These are phyloP conservation scores for Thermochaetoides dissita DNA, from an alignment of 2,329 filamentous ascomycete genomes.

Conservation along the genomic window DNA sequence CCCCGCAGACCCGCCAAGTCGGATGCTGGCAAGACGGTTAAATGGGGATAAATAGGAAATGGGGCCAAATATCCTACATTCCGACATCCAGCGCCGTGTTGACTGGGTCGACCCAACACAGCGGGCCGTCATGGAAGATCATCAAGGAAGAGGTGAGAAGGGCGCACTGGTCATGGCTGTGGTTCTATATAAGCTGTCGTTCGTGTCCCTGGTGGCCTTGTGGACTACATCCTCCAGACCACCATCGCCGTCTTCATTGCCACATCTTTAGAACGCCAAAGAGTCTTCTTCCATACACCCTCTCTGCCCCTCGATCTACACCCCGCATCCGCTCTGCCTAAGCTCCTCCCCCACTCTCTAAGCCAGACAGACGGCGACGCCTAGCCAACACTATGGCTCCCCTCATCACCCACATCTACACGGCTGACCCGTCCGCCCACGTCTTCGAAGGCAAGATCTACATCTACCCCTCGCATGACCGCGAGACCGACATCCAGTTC, in stretches of 20 bases:
- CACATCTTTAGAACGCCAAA: no score
- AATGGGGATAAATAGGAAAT: slow-evolving; percentile 24
- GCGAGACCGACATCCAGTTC: slow-evolving; percentile 58
- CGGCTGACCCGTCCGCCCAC: slow-evolving; percentile 67
- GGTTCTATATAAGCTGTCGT: no score
- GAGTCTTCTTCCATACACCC: neutral
- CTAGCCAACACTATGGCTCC: slow-evolving; percentile 31
- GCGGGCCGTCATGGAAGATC: neutral
- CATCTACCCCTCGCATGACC: slow-evolving; percentile 70
- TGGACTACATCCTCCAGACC: no score
- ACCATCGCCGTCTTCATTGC: no score
- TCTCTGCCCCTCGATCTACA: neutral
- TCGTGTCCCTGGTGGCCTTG: no score
- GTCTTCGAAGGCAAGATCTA: slow-evolving; percentile 64
- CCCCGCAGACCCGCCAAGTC: slow-evolving; percentile 12
- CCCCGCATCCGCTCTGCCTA: slow-evolving; percentile 2
- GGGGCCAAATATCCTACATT: slow-evolving; percentile 9
- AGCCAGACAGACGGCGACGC: neutral
- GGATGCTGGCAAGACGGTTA: slow-evolving; percentile 18
- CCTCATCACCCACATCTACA: slow-evolving; percentile 63
- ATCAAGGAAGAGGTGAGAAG: no score
- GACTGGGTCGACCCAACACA: slow-evolving; percentile 6
- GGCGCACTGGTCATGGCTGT: no score
- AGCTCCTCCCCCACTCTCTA: slow-evolving; percentile 2
- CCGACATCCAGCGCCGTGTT: slow-evolving; percentile 14